Evolutionary conservation across 2,329 filamentous ascomycete species (phyloP), one percentile per base, ranked within the genome.

Genomic region (Aureobasidium sp.): DNA sequence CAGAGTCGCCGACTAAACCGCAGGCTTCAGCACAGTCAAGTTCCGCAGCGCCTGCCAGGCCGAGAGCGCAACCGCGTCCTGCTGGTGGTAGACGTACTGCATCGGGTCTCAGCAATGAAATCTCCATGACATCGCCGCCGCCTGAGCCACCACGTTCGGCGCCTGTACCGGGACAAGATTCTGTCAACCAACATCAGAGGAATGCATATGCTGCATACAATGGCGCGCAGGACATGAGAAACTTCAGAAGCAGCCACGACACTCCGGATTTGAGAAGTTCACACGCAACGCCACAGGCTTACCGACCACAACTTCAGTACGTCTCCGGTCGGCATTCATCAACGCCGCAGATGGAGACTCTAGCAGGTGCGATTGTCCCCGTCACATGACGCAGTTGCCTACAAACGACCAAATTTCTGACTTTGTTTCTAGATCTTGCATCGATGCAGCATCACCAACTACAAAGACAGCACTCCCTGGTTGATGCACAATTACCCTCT

Each of bases 381-480:
- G 44, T 57, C 44, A 59, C 39, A 48, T 63, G 52, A 59, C 34
- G 56, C 20, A 32, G 3, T 27, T 48, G 41, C 29, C 39, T 48
- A 32, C 55, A 59, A 59, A 47, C 55, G 32, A 47, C n/a, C 24
- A 15, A 24, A 32, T 32, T 51, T 52, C n/a, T 61, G 43, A 61
- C 46, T 13, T 46, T 37, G 34, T 43, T 62, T 59, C 26, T 66
- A 78, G 79, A 80, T 70, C 71, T 79, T 62, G 77, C 77, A 51
- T 75, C 75, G 8, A 77, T 78, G 74, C 78, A 78, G 66, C 76
- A 78, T 51, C 77, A 78, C 66, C 77, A 77, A 67, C 67, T 72
- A 47, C 68, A 73, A 27, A 73, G 76, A 56, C 51, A 64, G 5
- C 55, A 62, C 20, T 55, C 63, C 3, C n/a, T 64, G 32, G 62